Conservation (phyloP, 2,329 filamentous ascomycete genomes). For the Cyphellophora attinorum region DNA sequence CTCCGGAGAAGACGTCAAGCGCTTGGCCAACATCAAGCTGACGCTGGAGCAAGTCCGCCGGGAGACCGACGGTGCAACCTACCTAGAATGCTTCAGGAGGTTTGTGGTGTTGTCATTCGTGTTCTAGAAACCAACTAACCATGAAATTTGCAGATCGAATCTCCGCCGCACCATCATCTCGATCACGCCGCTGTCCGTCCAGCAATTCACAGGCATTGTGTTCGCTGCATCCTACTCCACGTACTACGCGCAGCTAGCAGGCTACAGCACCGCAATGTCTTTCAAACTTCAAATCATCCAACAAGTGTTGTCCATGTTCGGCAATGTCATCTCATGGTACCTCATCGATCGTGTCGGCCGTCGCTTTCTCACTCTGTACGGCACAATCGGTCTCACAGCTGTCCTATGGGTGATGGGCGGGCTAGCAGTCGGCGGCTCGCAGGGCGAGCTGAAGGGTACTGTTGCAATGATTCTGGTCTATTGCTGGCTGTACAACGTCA, state of each 20-base stretch:
- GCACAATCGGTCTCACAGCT: conserved; percentile 25
- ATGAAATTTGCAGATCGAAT: no score
- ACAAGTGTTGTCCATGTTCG: conserved; percentile 29
- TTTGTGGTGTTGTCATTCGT: no score
- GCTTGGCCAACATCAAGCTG: conserved; percentile 26
- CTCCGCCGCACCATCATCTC: conserved; percentile 31
- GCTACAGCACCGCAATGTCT: conserved; percentile 26
- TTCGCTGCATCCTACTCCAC: conserved; percentile 31
- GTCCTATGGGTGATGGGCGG: conserved; percentile 32
- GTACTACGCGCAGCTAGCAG: conserved; percentile 35
- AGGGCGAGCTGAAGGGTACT: conserved; percentile 8
- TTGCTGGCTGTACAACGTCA: conserved; percentile 30
- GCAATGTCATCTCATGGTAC: conserved; percentile 32
- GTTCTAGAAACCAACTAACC: no score
- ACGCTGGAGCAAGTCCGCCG: conserved; percentile 12
- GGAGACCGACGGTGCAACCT: conserved; percentile 28
- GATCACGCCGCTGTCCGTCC: conserved; percentile 27
- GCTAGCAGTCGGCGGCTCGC: conserved; percentile 19
- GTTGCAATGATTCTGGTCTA: conserved; percentile 29
- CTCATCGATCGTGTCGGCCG: conserved; percentile 30
- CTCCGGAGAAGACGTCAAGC: conserved; percentile 1
- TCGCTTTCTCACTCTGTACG: conserved; percentile 26
- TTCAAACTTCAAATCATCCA: conserved; percentile 33
- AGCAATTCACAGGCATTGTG: conserved; percentile 25
- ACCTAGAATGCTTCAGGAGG: conserved; percentile 30